Evolutionary conservation across 352 stramenopile species (phyloP).

Genomic region (Globisporangium perplexum): DNA sequence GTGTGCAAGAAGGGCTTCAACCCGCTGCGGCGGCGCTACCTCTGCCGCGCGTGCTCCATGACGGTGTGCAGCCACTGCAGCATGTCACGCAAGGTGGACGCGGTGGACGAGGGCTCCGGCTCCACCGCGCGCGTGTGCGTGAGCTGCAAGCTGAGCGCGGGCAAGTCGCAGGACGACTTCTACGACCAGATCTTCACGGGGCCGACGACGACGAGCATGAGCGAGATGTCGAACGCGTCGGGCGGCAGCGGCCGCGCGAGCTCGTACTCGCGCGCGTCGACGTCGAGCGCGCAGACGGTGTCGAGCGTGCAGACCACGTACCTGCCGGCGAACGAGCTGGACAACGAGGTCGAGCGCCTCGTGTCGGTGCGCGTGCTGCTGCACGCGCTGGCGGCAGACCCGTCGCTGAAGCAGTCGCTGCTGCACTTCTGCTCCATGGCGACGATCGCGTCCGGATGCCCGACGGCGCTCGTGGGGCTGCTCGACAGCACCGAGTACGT

Average conservation of each 20-base stretch:
- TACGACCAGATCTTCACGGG: constrained; percentile 77
- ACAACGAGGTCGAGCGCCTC: constrained; percentile 66
- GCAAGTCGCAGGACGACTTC: constrained; percentile 65
- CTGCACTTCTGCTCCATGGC: constrained; percentile 75
- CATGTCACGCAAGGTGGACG: constrained; percentile 50
- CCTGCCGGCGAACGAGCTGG: constrained; percentile 54
- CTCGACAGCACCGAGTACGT: constrained; percentile 71
- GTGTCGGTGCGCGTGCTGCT: constrained; percentile 47
- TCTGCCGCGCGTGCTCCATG: constrained; percentile 61
- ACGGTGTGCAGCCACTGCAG: constrained; percentile 81
- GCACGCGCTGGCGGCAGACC: constrained; percentile 32
- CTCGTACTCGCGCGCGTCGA: constrained; percentile 38
- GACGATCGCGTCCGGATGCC: constrained; percentile 66
- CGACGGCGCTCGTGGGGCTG: constrained; percentile 59
- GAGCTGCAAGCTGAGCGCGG: constrained; percentile 74
- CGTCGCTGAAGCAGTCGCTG: constrained; percentile 43
- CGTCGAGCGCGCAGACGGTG: constrained; percentile 21
- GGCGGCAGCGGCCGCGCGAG: constrained; percentile 33
- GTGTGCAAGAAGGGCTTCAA: constrained; percentile 85
- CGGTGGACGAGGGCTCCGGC: constrained; percentile 39
- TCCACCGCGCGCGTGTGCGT: constrained; percentile 76
- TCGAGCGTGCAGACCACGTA: constrained; percentile 23
- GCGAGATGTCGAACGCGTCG: constrained; percentile 15
- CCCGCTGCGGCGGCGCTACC: constrained; percentile 66
- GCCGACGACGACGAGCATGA: constrained; percentile 11